These are phyloP conservation scores for Lachnellula arida DNA, from an alignment of 2,329 filamentous ascomycete species.

Conservation along the genomic window DNA sequence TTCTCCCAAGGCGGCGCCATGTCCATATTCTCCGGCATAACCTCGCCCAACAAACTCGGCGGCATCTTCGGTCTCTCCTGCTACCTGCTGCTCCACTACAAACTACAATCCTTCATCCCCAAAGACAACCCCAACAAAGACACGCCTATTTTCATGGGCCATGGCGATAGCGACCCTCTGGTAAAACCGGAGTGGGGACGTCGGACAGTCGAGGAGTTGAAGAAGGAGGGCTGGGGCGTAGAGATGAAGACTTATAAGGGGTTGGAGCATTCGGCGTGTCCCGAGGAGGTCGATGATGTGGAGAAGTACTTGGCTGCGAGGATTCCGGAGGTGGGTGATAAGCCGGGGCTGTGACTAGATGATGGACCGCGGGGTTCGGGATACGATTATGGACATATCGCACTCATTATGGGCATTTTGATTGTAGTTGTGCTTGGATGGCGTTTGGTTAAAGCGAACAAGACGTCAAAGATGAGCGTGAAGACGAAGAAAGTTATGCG, in stretches of 20 bases:
- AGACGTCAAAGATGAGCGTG: not conserved
- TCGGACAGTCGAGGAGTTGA: slow-evolving; percentile 61
- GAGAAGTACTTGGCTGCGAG: slow-evolving; percentile 52
- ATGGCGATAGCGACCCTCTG: slow-evolving; percentile 73
- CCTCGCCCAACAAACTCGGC: slow-evolving; percentile 67
- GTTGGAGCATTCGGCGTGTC: slow-evolving; percentile 71
- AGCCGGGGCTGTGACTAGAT: slow-evolving; percentile 23
- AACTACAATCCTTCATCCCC: slow-evolving; percentile 53
- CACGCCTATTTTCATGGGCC: slow-evolving; percentile 84
- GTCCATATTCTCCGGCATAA: slow-evolving; percentile 75
- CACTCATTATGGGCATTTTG: not conserved
- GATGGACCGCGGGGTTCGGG: not conserved
- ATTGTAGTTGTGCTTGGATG: not conserved
- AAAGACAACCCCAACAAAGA: slow-evolving; percentile 60
- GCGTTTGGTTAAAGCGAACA: not conserved
- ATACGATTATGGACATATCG: not conserved
- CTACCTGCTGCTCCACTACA: slow-evolving; percentile 69
- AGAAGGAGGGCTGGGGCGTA: slow-evolving; percentile 66
- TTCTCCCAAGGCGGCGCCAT: slow-evolving; percentile 88
- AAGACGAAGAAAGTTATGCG: not conserved
- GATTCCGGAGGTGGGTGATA: slow-evolving; percentile 41
- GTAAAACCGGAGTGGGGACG: slow-evolving; percentile 66
- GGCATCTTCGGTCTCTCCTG: slow-evolving; percentile 82
- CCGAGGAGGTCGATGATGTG: slow-evolving; percentile 76
- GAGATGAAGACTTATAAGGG: slow-evolving; percentile 64